Evolutionary conservation across 306 rosid genomes (phyloP).

Genomic region (Alnus rubra): DNA sequence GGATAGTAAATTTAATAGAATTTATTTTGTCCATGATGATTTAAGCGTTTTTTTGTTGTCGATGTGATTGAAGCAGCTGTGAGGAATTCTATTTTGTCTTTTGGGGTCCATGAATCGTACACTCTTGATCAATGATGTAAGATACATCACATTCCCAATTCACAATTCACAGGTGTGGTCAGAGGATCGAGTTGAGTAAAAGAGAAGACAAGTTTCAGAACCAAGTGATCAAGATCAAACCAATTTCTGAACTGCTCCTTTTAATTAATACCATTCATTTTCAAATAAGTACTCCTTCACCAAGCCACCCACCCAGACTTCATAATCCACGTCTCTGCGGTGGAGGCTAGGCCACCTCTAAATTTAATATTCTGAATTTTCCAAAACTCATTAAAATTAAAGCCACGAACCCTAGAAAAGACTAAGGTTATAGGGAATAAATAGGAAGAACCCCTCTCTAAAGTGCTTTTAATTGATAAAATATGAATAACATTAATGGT

Average conservation of each 20-base stretch:
- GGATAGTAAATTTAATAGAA: neutral
- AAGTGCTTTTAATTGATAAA: no score
- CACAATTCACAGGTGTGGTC: neutral
- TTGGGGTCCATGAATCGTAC: neutral
- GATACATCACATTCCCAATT: neutral
- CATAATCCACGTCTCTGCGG: conserved; percentile 33
- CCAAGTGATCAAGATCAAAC: neutral
- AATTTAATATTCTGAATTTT: neutral
- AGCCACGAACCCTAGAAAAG: neutral
- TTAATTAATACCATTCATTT: conserved; percentile 26
- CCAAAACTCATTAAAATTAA: neutral
- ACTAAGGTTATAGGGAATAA: no score
- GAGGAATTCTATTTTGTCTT: neutral
- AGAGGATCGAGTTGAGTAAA: neutral
- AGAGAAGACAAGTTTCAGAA: neutral
- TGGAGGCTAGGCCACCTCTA: neutral
- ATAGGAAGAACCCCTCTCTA: no score
- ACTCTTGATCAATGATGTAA: neutral
- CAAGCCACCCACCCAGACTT: conserved; percentile 38
- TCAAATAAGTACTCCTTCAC: conserved; percentile 42
- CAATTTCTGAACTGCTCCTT: neutral
- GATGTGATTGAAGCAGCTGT: neutral
- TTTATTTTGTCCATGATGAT: neutral
- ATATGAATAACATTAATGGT: no score
- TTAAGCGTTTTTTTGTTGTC: neutral